Conservation (phyloP, 2,329 filamentous ascomycete genomes). For the Penicillium sp. region DNA sequence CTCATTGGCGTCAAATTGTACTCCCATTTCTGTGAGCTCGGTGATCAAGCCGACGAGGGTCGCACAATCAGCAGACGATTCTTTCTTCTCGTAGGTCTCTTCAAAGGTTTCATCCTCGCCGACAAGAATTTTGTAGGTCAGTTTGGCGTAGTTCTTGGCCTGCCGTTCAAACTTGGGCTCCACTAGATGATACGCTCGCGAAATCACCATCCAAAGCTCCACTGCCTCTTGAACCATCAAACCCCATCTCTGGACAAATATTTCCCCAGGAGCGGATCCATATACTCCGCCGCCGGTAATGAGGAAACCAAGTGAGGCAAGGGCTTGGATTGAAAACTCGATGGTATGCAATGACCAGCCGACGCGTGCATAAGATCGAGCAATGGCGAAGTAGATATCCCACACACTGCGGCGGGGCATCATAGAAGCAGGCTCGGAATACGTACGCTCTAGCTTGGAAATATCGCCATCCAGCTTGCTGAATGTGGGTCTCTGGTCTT, state of each 20-base stretch:
- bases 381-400: background rate
- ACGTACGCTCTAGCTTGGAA: background rate
- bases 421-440: background rate
- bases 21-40: background rate
- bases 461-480: background rate
- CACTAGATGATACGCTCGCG: slow-evolving; percentile 20
- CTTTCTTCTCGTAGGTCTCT: slow-evolving; percentile 9
- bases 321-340: background rate
- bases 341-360: background rate
- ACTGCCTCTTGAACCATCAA: slow-evolving; percentile 22
- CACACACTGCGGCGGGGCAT: background rate
- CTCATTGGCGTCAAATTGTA: background rate
- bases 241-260: slow-evolving; percentile 28
- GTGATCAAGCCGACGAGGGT: background rate
- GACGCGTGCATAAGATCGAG: background rate
- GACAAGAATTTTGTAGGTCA: slow-evolving; percentile 30
- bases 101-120: slow-evolving; percentile 35
- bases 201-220: slow-evolving; percentile 28
- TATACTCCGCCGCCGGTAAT: background rate
- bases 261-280: background rate
- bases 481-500: background rate
- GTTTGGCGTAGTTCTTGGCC: slow-evolving; percentile 29
- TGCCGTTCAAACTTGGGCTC: slow-evolving; percentile 14
- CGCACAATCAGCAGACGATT: background rate
- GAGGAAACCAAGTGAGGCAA: background rate